Evolutionary conservation across 2,329 filamentous ascomycete genomes (phyloP), one percentile per base, ranked within the genome.

Genomic region (Neoarthrinium moseri): DNA sequence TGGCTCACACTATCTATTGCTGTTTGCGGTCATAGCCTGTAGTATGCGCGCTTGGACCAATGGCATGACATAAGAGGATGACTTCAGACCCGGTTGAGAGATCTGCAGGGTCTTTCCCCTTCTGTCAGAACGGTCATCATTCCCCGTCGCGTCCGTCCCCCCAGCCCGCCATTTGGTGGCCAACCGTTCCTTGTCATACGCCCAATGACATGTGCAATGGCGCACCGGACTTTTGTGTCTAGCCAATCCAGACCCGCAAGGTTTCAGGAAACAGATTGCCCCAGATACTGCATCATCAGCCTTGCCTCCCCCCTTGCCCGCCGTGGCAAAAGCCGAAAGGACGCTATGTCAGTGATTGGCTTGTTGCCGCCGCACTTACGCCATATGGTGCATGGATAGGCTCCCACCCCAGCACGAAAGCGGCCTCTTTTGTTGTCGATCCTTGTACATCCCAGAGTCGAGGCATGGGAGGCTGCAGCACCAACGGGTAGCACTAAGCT

Each of bases 41-140:
- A 7, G 18, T 7, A 17, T 15, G 32, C 7, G 5, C 24, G 36
- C 34, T 23, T 37, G 12, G 36, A 29, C 44, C 44, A 46, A 46
- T 46, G 21, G 34, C 17, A 59, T 60, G 58, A 60, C 56, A 59
- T 60, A 58, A 44, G 52, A 48, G 49, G 45, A 61, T 64, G 59
- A 61, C 60, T 56, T 63, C 59, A 61, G 42, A n/a, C 6, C 18
- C 22, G 15, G 17, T 24, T 17, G 3, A 13, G 32, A 38, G 61
- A 64, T 63, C 61, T 60, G 55, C 60, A 64, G 61, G 61, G 61
- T 61, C 60, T 58, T 63, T 52, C 56, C 56, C 34, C 2, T 50
- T 52, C 49, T 47, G 46, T 47, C 42, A 17, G 40, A 30, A 32
- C 17, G 46, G 15, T 35, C 32, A 17, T 32, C 32, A 22, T 35